Evolutionary conservation across 345 rosid species (phyloP).

Genomic region (Xanthoceras sorbifolium): DNA sequence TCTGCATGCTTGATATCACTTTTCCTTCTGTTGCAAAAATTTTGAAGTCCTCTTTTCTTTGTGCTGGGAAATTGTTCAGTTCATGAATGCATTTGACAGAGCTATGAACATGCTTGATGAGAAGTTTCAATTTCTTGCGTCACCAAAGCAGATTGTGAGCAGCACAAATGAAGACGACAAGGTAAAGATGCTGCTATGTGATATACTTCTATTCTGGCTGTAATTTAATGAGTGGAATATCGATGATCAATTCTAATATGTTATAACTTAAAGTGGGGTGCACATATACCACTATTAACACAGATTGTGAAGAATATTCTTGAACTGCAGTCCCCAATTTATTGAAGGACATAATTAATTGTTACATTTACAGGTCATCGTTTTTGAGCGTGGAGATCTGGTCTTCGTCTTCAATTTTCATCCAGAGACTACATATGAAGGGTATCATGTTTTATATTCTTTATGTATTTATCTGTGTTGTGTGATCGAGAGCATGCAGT

Average conservation of each 20-base stretch:
- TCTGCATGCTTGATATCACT: not conserved
- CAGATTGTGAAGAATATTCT: not conserved
- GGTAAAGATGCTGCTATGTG: slow-evolving; percentile 38
- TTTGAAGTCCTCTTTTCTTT: slow-evolving; percentile 4
- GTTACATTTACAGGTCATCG: slow-evolving; percentile 55
- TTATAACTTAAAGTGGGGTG: not conserved
- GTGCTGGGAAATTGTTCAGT: slow-evolving; percentile 40
- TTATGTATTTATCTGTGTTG: not conserved
- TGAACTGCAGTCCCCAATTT: not conserved
- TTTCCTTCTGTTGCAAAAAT: not conserved
- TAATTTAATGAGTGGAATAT: not conserved
- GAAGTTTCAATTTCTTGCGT: slow-evolving; percentile 58
- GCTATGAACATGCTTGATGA: slow-evolving; percentile 79
- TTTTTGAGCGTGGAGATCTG: slow-evolving; percentile 78
- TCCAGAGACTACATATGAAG: slow-evolving; percentile 63
- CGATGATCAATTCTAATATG: not conserved
- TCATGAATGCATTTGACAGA: slow-evolving; percentile 69
- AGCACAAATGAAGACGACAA: slow-evolving; percentile 63
- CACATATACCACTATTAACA: not conserved
- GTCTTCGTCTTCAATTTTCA: slow-evolving; percentile 81
- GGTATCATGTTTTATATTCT: slow-evolving; percentile 39
- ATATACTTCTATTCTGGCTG: not conserved
- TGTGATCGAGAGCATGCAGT: not conserved
- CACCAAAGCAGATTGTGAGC: slow-evolving; percentile 74
- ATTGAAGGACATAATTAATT: slow-evolving; percentile 8